Evolutionary conservation across 192 early-diverging fungal species (phyloP).

Genomic region (Coemansia nantahalensis): DNA sequence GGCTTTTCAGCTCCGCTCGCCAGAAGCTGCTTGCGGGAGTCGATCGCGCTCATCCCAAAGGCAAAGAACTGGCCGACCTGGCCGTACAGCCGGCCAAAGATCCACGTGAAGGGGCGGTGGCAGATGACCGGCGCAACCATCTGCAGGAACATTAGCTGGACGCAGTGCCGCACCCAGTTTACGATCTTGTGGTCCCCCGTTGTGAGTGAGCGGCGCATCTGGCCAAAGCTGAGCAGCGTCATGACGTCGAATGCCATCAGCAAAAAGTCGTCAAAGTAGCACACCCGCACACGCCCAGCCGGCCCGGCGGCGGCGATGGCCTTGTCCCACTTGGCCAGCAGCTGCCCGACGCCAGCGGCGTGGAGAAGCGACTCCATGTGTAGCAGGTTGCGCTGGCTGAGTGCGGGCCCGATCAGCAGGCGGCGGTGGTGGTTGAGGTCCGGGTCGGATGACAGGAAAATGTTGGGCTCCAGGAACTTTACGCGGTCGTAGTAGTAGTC

Average conservation of each 20-base stretch:
- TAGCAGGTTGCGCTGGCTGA: constrained; percentile 12
- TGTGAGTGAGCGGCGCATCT: constrained; percentile 31
- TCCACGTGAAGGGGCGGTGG: constrained; percentile 7
- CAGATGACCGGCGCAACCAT: constrained; percentile 18
- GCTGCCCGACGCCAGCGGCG: constrained; percentile 24
- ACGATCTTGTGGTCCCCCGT: constrained; percentile 26
- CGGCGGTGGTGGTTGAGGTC: constrained; percentile 31
- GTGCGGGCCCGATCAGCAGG: constrained; percentile 35
- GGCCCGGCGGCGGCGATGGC: constrained; percentile 2
- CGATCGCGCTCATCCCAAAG: constrained; percentile 23
- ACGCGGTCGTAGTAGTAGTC: constrained; percentile 25
- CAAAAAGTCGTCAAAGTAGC: constrained; percentile 33
- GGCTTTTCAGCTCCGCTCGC: constrained; percentile 9
- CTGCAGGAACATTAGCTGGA: constrained; percentile 25
- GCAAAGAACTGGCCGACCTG: constrained; percentile 18
- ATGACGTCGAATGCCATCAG: constrained; percentile 45
- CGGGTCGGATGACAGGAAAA: constrained; percentile 41
- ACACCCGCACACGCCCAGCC: constrained; percentile 4
- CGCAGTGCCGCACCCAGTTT: constrained; percentile 29
- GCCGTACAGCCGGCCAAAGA: constrained; percentile 10
- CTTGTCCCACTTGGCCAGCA: constrained; percentile 30
- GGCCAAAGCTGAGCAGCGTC: constrained; percentile 32
- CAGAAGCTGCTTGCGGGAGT: constrained; percentile 11
- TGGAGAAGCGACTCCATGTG: constrained; percentile 37
- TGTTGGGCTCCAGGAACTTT: constrained; percentile 35